A percentile compares a stretch with the other conserved stretches of the same genome.
Conservation (phyloP, 2,329 filamentous ascomycete genomes). For the Ophiosphaerella narmari region DNA sequence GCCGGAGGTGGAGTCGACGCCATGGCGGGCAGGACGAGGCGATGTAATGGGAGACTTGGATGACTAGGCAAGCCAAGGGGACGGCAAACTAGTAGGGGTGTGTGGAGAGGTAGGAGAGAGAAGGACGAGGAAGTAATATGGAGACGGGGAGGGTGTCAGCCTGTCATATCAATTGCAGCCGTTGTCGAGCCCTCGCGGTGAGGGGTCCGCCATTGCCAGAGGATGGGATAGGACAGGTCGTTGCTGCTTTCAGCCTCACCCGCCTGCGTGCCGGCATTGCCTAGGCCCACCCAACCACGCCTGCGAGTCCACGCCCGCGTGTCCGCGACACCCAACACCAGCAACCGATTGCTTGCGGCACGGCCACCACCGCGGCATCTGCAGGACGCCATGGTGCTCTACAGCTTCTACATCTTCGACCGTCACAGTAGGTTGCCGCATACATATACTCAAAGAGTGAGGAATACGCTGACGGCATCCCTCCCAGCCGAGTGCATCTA, state of each 20-base stretch:
- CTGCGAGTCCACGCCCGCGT: not conserved
- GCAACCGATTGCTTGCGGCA: too few species aligned
- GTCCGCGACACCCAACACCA: too few species aligned
- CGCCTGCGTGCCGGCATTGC: too few species aligned
- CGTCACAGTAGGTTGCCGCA: conserved; percentile 75
- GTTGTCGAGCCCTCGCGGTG: too few species aligned
- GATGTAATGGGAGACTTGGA: conserved; percentile 8
- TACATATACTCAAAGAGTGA: not conserved
- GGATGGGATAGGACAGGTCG: not conserved
- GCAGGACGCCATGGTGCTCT: conserved; percentile 74
- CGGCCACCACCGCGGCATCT: not conserved
- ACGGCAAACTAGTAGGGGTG: conserved; percentile 5
- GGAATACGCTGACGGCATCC: conserved; percentile 18
- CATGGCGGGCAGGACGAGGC: conserved; percentile 1
- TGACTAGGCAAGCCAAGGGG: conserved; percentile 2
- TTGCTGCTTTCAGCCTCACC: conserved; percentile 17
- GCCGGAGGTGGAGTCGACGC: conserved; percentile 16
- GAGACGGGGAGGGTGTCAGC: conserved; percentile 12
- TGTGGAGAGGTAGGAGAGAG: conserved; percentile 8
- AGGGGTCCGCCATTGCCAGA: too few species aligned
- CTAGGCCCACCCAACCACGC: too few species aligned
- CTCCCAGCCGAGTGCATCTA: conserved; percentile 92
- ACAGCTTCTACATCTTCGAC: conserved; percentile 99
- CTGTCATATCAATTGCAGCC: conserved; percentile 11
- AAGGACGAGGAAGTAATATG: conserved; percentile 18